Evolutionary conservation across 1,284 basidiomycete genomes (phyloP).

Genomic region (Phellinidium pouzarii): DNA sequence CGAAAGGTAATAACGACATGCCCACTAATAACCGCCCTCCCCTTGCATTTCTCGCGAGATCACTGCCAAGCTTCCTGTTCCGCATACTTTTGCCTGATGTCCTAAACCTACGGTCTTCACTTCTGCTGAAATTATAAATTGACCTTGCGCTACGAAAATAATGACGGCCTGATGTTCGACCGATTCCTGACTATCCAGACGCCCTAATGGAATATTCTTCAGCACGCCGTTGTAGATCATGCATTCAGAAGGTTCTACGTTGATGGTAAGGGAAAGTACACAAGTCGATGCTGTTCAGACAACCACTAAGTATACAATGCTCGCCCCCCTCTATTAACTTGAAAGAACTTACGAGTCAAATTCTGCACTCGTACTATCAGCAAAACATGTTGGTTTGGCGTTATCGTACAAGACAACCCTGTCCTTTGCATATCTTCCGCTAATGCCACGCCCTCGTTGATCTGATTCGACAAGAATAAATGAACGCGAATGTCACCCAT

Average conservation of each 20-base stretch:
- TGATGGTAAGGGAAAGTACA: constrained; percentile 48
- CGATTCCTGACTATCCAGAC: constrained; percentile 45
- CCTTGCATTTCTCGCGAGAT: not conserved
- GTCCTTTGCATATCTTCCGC: constrained; percentile 33
- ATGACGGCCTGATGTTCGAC: constrained; percentile 51
- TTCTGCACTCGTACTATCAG: constrained; percentile 23
- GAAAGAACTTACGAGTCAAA: constrained; percentile 20
- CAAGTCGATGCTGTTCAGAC: constrained; percentile 37
- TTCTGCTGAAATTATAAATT: constrained; percentile 61
- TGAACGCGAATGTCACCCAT: constrained; percentile 55
- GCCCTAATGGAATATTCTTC: constrained; percentile 52
- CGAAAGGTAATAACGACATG: not conserved
- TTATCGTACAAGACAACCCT: constrained; percentile 42
- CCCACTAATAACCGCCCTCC: not conserved
- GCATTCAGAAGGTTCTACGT: constrained; percentile 52
- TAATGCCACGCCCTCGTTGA: constrained; percentile 25
- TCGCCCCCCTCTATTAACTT: not conserved
- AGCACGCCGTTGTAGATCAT: constrained; percentile 65
- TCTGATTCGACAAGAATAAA: constrained; percentile 38
- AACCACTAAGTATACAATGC: not conserved
- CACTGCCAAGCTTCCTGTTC: constrained; percentile 14
- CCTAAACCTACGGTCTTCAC: constrained; percentile 32
- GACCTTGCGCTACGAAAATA: constrained; percentile 70
- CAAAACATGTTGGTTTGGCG: constrained; percentile 24
- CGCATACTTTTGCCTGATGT: constrained; percentile 4